These are phyloP conservation scores for Flaveria brownii DNA, from an alignment of 129 eudicot species.

Conservation along the genomic window DNA sequence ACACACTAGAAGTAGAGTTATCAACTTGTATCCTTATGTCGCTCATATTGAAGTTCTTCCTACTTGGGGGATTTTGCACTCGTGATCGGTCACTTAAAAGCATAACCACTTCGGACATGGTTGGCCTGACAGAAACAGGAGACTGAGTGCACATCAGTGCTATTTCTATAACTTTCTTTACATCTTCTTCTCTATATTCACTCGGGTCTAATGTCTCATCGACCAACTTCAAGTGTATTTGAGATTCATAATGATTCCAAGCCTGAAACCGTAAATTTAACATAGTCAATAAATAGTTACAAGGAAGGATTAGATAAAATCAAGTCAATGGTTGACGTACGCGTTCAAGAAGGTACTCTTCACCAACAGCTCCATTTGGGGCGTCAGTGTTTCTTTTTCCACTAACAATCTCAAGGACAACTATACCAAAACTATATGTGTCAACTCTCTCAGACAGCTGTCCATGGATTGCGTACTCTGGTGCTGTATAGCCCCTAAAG, in stretches of 20 bases:
- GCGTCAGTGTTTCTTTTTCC: conserved; percentile 25
- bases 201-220: neutral
- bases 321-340: too few species aligned
- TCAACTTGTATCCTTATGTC: neutral
- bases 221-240: neutral
- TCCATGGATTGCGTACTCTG: conserved; percentile 34
- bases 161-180: neutral
- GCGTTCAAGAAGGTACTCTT: too few species aligned
- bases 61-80: neutral
- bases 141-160: neutral
- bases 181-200: neutral
- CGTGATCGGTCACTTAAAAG: neutral
- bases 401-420: conserved; percentile 33
- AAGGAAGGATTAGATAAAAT: too few species aligned
- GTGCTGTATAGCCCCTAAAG: conserved; percentile 25
- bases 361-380: neutral
- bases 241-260: neutral
- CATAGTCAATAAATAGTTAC: too few species aligned
- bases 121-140: neutral
- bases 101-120: neutral
- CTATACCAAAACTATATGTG: conserved; percentile 32
- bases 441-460: conserved; percentile 35
- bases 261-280: neutral
- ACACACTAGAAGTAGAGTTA: conserved; percentile 28
- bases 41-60: neutral